Evolutionary conservation across 2,329 filamentous ascomycete genomes (phyloP), one percentile per base, ranked within the genome.

Genomic region (Thielaviopsis ethacetica): DNA sequence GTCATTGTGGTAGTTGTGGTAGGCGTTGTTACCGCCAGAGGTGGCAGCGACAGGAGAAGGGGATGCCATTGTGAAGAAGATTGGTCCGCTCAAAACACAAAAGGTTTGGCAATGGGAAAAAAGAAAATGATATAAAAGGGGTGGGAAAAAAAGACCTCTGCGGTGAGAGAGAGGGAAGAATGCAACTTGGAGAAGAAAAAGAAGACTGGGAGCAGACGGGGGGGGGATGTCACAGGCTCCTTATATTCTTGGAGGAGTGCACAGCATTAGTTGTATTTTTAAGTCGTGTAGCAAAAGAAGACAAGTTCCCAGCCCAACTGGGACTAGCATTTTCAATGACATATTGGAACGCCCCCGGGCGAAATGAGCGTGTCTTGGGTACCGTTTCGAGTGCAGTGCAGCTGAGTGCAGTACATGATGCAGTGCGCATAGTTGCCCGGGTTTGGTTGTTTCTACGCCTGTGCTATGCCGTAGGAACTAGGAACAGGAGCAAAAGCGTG

Each of bases 1-100:
- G 70, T 87, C 83, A 67, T 87, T 87, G 73, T 89, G 78, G 71
- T 84, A 89, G 74, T 88, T 88, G 73, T 85, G 83, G 72, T 85
- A 87, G 62, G 84, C 84, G 62, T 76, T 76, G 66, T 87, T 86
- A 64, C 84, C 83, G 61, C 84, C 84, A 0, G 75, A 66, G 1
- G 83, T 86, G 26, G 53, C 53, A 17, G 24, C 44, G 5, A 56
- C 27, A 19, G 57, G 50, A n/a, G 57, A 19, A 7, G 57, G 34
- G 19, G 44, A 49, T 10, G 53, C 47, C 58, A 59, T 59, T 19
- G 26, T 41, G 22, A 47, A 5, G 27, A 17, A 34, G 5, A 15
- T 19, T 21, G n/a, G 7, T 9, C 17, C 13, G n/a, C 4, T n/a
- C 15, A 58, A 58, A 17, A 57, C 30, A 34, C 30, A 34, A 34